Base-by-base conservation (phyloP, 1,284 basidiomycete genomes). In the Leccinum ponderosum region DNA sequence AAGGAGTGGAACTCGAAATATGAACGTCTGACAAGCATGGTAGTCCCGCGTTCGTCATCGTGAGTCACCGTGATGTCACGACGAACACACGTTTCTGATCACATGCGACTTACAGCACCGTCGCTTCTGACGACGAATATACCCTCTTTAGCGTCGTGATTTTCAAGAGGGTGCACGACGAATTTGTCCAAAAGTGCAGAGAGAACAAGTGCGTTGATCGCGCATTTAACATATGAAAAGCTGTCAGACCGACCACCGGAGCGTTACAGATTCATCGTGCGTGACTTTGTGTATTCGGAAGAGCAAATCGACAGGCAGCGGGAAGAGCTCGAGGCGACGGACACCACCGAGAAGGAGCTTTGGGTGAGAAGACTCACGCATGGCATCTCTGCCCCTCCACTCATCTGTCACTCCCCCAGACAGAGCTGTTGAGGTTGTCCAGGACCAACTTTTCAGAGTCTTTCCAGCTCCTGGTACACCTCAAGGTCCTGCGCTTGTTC, bases 391-490 rank as follows among this genome's bases (percentile, higher is more conserved):
- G 42, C 1, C 17, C 35, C 20, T 25, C 4, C 53, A 53, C 53
- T 62, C 55, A 66, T 51, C 51, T 63, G 4, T 58, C 22, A 44
- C 42, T 53, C 55, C 37, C 52, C 27, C 69, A 97, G 95, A 94
- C 95, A 20, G 97, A 99, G 71, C 83, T 99, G 2, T 80, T 99
- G n/a, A 87, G 94, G 64, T 77, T 99, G 50, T 89, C 95, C 31
- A 84, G 97, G 63, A 97, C 94, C 62, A 98, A 97, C 79, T 99
- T 99, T 75, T 96, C 94, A 6, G 97, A 99, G 77, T 89, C 96
- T 3, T 96, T 96, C 80, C 95, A 99, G 76, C 84, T 97, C 35
- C 83, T 98, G 17, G 91, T 96, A 1, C 97, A 99, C 73, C 81
- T 99, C 64, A 98, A 99, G 78, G 85, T 98, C 58, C 76, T 98